Conservation (phyloP, 2,329 filamentous ascomycete genomes). For the Aspergillus sp. region DNA sequence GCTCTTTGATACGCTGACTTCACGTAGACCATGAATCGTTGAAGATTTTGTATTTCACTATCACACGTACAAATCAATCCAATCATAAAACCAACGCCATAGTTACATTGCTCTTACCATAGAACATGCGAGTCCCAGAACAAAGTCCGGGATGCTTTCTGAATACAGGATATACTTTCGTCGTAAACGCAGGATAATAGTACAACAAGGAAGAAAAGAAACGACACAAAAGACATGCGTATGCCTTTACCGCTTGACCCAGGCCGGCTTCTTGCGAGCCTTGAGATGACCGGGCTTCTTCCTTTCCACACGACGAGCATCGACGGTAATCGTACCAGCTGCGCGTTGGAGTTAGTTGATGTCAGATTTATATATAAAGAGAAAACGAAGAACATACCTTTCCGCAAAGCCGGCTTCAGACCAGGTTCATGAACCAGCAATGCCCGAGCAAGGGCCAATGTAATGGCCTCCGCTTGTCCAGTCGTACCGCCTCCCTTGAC, state of each 20-base stretch:
- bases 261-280: conserved; percentile 94
- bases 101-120: background rate
- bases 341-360: conserved; percentile 20
- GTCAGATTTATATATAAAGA: background rate
- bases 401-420: conserved; percentile 77
- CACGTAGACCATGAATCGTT: too few relatives aligned
- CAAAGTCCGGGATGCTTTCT: background rate
- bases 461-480: conserved; percentile 91
- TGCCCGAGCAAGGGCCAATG: conserved; percentile 80
- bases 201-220: conserved; percentile 23
- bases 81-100: background rate
- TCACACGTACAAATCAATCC: background rate
- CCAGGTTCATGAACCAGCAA: conserved; percentile 86
- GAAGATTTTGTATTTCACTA: too few relatives aligned
- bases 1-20: too few relatives aligned
- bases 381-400: conserved; percentile 58
- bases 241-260: conserved; percentile 70
- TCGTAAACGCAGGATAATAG: conserved; percentile 14
- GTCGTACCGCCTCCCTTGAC: conserved; percentile 84
- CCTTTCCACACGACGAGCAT: conserved; percentile 86
- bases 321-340: conserved; percentile 91
- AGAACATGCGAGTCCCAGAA: background rate
- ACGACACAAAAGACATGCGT: conserved; percentile 4
- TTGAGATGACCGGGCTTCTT: conserved; percentile 97
- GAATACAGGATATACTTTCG: conserved; percentile 24